These are phyloP conservation scores for Byssochlamys sp. DNA, from an alignment of 2,329 filamentous ascomycete species.

Conservation along the genomic window DNA sequence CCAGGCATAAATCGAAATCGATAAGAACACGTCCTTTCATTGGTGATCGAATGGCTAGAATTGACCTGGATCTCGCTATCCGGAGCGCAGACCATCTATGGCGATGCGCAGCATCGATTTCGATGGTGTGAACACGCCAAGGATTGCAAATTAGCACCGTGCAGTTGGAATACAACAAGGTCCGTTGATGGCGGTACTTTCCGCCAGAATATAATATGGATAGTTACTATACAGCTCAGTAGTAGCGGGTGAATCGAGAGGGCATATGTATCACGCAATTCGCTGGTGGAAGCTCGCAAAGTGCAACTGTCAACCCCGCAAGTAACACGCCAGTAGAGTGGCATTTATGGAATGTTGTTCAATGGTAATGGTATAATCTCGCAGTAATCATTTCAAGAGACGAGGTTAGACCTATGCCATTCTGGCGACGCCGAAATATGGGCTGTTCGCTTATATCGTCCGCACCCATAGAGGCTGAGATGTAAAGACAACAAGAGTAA, in stretches of 20 bases:
- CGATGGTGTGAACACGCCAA: neutral
- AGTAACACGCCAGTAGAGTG: neutral
- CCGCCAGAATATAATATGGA: neutral
- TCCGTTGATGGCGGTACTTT: neutral
- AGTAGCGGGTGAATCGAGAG: neutral
- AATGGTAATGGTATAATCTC: neutral
- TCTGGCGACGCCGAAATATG: neutral
- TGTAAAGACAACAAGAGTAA: too few species aligned
- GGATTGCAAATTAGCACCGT: neutral
- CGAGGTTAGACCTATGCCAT: neutral
- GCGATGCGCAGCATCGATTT: neutral
- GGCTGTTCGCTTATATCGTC: neutral
- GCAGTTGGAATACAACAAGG: neutral
- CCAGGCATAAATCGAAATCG: neutral
- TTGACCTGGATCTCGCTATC: neutral
- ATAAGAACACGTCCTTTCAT: neutral
- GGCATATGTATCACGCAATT: neutral
- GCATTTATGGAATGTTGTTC: neutral
- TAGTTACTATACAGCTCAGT: too few species aligned
- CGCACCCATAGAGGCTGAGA: too few species aligned
- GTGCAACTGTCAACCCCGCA: neutral
- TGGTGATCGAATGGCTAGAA: neutral
- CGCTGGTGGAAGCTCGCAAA: neutral
- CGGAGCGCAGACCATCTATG: neutral
- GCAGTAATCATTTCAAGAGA: neutral